These are phyloP conservation scores for Diplocarpon rosae DNA, from an alignment of 2,329 filamentous ascomycete species.

Conservation along the genomic window DNA sequence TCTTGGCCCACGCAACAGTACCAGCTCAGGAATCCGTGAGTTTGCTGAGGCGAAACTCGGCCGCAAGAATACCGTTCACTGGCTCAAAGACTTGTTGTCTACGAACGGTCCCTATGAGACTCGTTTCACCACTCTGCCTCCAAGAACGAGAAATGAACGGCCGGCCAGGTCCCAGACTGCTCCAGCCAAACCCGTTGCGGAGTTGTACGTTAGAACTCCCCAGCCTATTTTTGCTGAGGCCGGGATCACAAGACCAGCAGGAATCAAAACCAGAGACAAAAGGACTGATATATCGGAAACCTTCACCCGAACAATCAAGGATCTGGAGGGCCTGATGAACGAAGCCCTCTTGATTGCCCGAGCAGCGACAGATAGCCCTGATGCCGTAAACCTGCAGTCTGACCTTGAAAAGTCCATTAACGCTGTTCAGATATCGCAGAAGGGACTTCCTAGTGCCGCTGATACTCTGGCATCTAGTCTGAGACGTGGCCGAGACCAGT, in stretches of 20 bases:
- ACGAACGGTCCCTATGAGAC: constrained; percentile 20
- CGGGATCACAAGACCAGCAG: not conserved
- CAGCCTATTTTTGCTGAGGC: constrained; percentile 3
- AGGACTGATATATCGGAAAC: constrained; percentile 16
- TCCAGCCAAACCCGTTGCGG: constrained; percentile 6
- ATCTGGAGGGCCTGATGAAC: constrained; percentile 28
- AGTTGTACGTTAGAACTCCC: constrained; percentile 11
- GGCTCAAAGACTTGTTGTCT: constrained; percentile 22
- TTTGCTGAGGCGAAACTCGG: constrained; percentile 8
- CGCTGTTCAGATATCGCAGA: constrained; percentile 17
- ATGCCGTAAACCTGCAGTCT: constrained; percentile 12
- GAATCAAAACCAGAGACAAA: constrained; percentile 3
- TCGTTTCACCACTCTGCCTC: constrained; percentile 22
- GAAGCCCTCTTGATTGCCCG: constrained; percentile 30
- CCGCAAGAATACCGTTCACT: constrained; percentile 19
- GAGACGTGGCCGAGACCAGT: not conserved
- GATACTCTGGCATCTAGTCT: not conserved
- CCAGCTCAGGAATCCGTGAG: constrained; percentile 4
- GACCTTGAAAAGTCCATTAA: constrained; percentile 13
- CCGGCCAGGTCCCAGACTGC: constrained; percentile 10
- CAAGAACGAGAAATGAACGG: constrained; percentile 13
- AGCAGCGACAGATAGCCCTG: constrained; percentile 24
- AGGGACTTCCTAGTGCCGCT: not conserved
- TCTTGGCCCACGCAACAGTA: constrained; percentile 2
- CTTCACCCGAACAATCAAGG: constrained; percentile 28